Percentiles rank a stretch among this genome's conserved stretches.
Conservation (phyloP, 192 early-diverging fungal species). For the Cetraspora pellucida region DNA sequence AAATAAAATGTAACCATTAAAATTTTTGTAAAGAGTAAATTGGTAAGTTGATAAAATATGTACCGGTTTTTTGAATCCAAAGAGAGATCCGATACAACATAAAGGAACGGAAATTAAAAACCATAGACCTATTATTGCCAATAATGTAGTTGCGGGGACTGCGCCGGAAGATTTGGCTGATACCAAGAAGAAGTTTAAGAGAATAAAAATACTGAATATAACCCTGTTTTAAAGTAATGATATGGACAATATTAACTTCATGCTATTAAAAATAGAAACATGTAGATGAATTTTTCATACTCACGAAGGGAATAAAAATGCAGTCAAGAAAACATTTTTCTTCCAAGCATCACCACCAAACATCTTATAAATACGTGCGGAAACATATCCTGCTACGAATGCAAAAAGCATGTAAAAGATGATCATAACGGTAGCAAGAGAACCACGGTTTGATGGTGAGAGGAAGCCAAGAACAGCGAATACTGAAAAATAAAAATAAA, state of each 20-base stretch:
- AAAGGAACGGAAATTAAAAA: slow-evolving; percentile 80
- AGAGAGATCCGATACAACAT: slow-evolving; percentile 73
- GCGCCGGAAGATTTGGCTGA: slow-evolving; percentile 82
- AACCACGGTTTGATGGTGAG: slow-evolving; percentile 88
- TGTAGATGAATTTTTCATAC: not conserved
- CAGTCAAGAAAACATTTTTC: slow-evolving; percentile 78
- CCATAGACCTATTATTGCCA: slow-evolving; percentile 85
- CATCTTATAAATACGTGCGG: slow-evolving; percentile 91
- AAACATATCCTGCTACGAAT: slow-evolving; percentile 84
- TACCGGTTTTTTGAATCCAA: slow-evolving; percentile 66
- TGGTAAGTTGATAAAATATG: not conserved
- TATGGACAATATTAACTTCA: not conserved
- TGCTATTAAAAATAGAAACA: too few relatives aligned
- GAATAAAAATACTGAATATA: slow-evolving; percentile 61
- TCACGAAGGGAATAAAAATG: slow-evolving; percentile 80
- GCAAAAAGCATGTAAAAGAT: slow-evolving; percentile 91
- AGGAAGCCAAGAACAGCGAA: slow-evolving; percentile 97
- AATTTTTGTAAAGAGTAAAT: too few relatives aligned
- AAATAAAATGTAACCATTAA: not conserved
- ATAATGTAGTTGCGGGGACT: slow-evolving; percentile 84
- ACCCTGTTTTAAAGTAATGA: slow-evolving; percentile 36
- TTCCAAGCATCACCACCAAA: slow-evolving; percentile 89
- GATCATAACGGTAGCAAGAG: slow-evolving; percentile 89
- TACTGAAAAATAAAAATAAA: slow-evolving; percentile 41
- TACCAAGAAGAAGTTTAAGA: slow-evolving; percentile 87